phyloP scores from a whole-genome alignment of 2,329 filamentous ascomycete genomes.

The Metarhizium robertsii region DNA sequence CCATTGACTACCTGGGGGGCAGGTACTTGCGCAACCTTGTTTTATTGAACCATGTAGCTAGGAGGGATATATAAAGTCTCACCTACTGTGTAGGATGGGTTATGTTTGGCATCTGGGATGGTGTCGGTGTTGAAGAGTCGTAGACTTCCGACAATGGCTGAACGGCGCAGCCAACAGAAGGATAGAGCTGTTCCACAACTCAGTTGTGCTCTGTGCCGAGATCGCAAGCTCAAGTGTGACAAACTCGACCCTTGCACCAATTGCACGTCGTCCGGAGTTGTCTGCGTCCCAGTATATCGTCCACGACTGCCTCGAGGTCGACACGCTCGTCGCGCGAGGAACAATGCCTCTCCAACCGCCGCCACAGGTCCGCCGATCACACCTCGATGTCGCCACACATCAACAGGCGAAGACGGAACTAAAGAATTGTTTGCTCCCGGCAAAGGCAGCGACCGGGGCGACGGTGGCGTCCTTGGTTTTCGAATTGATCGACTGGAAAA shows the following conservation, averaged over 20 bases:
- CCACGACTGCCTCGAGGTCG: constrained; percentile 9
- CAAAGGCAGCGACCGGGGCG: too few relatives aligned
- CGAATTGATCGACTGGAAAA: too few relatives aligned
- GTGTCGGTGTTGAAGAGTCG: not conserved
- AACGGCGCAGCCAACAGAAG: constrained; percentile 2
- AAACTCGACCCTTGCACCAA: constrained; percentile 14
- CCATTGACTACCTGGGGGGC: too few relatives aligned
- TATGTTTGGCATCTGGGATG: not conserved
- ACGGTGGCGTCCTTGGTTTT: too few relatives aligned
- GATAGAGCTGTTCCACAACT: constrained; percentile 8
- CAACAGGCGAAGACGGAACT: too few relatives aligned
- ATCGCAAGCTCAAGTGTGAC: constrained; percentile 15
- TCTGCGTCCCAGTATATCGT: constrained; percentile 10
- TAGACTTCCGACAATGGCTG: not conserved
- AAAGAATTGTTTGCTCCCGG: too few relatives aligned
- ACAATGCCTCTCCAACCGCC: not conserved
- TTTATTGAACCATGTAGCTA: too few relatives aligned
- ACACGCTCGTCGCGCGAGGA: constrained; percentile 8
- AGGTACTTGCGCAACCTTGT: too few relatives aligned
- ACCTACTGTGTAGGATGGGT: too few relatives aligned
- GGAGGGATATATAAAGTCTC: too few relatives aligned
- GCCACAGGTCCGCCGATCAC: too few relatives aligned
- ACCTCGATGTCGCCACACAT: too few relatives aligned
- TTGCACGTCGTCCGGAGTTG: constrained; percentile 7
- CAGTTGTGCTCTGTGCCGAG: constrained; percentile 9